Percentiles rank a stretch among this genome's conserved stretches.
These are phyloP conservation scores for Delitschia confertaspora DNA, from an alignment of 495 filamentous ascomycete species.

Conservation along the genomic window DNA sequence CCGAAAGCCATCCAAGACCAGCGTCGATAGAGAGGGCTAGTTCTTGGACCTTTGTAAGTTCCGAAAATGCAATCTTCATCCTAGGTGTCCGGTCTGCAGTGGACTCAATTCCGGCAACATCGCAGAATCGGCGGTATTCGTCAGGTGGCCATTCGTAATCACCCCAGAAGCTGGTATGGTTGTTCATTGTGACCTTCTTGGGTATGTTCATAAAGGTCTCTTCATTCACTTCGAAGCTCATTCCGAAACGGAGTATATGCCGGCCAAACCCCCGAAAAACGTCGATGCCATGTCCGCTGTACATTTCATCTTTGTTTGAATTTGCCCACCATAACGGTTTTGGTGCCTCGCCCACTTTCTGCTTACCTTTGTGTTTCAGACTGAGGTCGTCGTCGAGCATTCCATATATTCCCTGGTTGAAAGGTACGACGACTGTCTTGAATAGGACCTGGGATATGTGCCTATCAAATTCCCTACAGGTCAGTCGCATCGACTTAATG, in stretches of 20 bases:
- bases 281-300: slow-evolving; percentile 38
- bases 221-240: slow-evolving; percentile 49
- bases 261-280: slow-evolving; percentile 44
- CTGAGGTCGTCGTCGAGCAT: slow-evolving; percentile 30
- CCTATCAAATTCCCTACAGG: slow-evolving; percentile 44
- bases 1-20: slow-evolving; percentile 48
- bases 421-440: slow-evolving; percentile 44
- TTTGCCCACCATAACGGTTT: slow-evolving; percentile 27
- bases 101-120: slow-evolving; percentile 42
- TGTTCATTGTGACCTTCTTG: slow-evolving; percentile 37
- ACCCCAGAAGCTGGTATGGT: slow-evolving; percentile 42
- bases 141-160: slow-evolving; percentile 44
- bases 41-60: slow-evolving; percentile 37
- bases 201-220: slow-evolving; percentile 34
- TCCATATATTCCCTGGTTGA: slow-evolving; percentile 46
- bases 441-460: slow-evolving; percentile 43
- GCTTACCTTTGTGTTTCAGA: slow-evolving; percentile 29
- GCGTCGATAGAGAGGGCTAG: slow-evolving; percentile 48
- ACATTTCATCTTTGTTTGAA: slow-evolving; percentile 30
- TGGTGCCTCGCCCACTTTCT: slow-evolving; percentile 23
- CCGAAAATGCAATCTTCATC: slow-evolving; percentile 42
- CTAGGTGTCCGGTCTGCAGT: slow-evolving; percentile 44
- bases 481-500: slow-evolving; percentile 44
- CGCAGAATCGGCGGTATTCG: slow-evolving; percentile 42
- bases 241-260: slow-evolving; percentile 43